Evolutionary conservation across 345 rosid species (phyloP).

Genomic region (Ailanthus altissimus): DNA sequence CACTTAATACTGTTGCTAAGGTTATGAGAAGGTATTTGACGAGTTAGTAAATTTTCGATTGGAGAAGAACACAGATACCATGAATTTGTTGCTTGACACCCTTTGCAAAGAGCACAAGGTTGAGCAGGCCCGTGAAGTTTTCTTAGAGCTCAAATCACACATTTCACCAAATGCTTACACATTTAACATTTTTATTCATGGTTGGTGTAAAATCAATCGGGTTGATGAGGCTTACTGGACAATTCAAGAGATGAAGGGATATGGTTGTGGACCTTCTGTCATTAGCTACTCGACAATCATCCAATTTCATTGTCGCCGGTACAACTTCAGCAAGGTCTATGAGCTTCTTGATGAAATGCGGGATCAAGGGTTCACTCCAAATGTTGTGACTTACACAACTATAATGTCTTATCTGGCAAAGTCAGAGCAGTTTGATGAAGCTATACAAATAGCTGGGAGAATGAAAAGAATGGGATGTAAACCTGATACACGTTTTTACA

Average conservation of each 20-base stretch:
- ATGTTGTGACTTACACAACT: conserved; percentile 72
- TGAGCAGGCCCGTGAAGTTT: conserved; percentile 59
- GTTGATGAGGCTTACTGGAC: conserved; percentile 90
- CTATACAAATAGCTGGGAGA: conserved; percentile 46
- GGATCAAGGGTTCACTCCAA: conserved; percentile 59
- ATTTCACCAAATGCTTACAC: conserved; percentile 65
- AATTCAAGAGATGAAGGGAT: conserved; percentile 86
- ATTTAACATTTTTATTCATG: conserved; percentile 77
- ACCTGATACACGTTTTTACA: conserved; percentile 63
- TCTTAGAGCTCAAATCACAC: conserved; percentile 59
- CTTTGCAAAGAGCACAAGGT: conserved; percentile 80
- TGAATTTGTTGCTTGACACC: conserved; percentile 77
- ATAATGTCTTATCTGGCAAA: conserved; percentile 59
- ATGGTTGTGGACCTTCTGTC: conserved; percentile 63
- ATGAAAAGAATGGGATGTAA: conserved; percentile 54
- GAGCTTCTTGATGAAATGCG: conserved; percentile 71
- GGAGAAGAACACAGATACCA: conserved; percentile 68
- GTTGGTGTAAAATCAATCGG: conserved; percentile 81
- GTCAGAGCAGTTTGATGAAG: conserved; percentile 55
- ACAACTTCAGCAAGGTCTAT: conserved; percentile 51
- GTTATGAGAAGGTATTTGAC: conserved; percentile 84
- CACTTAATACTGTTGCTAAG: conserved; percentile 56
- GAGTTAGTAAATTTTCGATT: conserved; percentile 55
- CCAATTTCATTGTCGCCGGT: conserved; percentile 51
- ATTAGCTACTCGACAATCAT: conserved; percentile 77